A percentile compares a stretch with the other conserved stretches of the same genome.
These are phyloP conservation scores for Amanita molliuscula DNA, from an alignment of 768 basidiomycete genomes.

Conservation along the genomic window DNA sequence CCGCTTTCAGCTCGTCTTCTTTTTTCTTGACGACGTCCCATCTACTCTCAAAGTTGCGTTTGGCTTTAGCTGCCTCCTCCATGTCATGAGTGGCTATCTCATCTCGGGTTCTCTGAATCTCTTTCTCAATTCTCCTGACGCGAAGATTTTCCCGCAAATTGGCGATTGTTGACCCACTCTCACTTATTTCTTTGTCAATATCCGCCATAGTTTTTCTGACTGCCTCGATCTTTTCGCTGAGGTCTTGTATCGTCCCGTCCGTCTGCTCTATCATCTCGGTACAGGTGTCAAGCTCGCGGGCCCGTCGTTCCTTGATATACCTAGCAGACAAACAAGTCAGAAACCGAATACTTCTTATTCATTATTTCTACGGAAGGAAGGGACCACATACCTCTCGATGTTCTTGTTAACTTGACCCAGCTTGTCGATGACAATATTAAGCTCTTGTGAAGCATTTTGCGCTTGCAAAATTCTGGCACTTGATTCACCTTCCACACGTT, in stretches of 20 bases:
- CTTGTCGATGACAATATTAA: conserved; percentile 54
- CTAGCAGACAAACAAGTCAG: conserved; percentile 25
- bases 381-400: conserved; percentile 44
- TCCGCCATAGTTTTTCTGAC: conserved; percentile 34
- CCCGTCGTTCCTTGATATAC: conserved; percentile 63
- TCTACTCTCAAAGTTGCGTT: conserved; percentile 74
- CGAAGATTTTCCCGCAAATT: conserved; percentile 80
- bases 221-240: conserved; percentile 26
- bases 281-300: conserved; percentile 49
- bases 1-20: conserved; percentile 61
- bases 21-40: conserved; percentile 63
- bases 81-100: conserved; percentile 74
- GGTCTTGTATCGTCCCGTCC: conserved; percentile 26
- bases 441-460: conserved; percentile 48
- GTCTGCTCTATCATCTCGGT: conserved; percentile 39
- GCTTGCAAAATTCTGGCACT: conserved; percentile 38
- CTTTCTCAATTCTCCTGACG: conserved; percentile 53
- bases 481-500: conserved; percentile 37
- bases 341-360: not conserved
- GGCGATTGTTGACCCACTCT: conserved; percentile 56
- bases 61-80: conserved; percentile 77
- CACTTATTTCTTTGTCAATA: conserved; percentile 73
- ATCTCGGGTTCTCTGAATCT: conserved; percentile 55
- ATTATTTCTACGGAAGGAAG: conserved; percentile 7
- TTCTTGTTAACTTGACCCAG: conserved; percentile 49